Evolutionary conservation across 2,329 filamentous ascomycete genomes (phyloP).

Genomic region (Ophiostoma australiae): DNA sequence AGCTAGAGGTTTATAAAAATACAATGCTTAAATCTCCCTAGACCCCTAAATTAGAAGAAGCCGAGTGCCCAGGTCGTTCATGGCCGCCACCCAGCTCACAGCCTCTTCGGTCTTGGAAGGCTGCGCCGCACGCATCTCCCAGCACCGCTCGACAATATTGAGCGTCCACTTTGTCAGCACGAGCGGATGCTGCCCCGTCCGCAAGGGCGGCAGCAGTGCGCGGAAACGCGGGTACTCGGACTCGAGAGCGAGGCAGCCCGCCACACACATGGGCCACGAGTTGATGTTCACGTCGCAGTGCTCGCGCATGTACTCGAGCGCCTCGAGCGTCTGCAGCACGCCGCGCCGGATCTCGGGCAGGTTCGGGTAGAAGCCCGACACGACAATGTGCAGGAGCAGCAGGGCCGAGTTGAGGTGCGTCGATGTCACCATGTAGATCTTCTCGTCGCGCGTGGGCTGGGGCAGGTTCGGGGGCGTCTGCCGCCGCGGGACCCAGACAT

Average conservation of each 20-base stretch:
- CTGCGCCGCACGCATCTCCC: slow-evolving; percentile 17
- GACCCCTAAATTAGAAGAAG: slow-evolving; percentile 18
- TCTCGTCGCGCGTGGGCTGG: slow-evolving; percentile 8
- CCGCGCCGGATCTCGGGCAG: slow-evolving; percentile 21
- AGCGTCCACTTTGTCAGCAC: slow-evolving; percentile 22
- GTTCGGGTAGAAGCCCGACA: slow-evolving; percentile 20
- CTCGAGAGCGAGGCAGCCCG: slow-evolving; percentile 22
- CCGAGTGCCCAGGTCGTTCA: slow-evolving; percentile 21
- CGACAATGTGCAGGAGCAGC: slow-evolving; percentile 18
- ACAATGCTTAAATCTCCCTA: background rate
- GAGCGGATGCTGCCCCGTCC: slow-evolving; percentile 20
- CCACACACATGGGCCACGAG: slow-evolving; percentile 21
- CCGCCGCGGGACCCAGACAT: background rate
- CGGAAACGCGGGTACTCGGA: slow-evolving; percentile 20
- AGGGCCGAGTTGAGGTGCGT: slow-evolving; percentile 17
- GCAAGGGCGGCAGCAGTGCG: slow-evolving; percentile 17
- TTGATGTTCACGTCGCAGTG: slow-evolving; percentile 21
- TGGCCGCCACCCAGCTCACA: slow-evolving; percentile 21
- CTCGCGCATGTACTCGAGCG: slow-evolving; percentile 21
- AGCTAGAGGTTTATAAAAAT: background rate
- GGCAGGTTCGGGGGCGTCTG: background rate
- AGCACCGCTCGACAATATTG: slow-evolving; percentile 22
- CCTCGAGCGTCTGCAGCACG: slow-evolving; percentile 15
- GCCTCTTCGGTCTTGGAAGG: slow-evolving; percentile 17
- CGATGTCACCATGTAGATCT: slow-evolving; percentile 20